Base-by-base conservation (phyloP, 2,329 filamentous ascomycete genomes). In the Dryadomyces sulphureus region DNA sequence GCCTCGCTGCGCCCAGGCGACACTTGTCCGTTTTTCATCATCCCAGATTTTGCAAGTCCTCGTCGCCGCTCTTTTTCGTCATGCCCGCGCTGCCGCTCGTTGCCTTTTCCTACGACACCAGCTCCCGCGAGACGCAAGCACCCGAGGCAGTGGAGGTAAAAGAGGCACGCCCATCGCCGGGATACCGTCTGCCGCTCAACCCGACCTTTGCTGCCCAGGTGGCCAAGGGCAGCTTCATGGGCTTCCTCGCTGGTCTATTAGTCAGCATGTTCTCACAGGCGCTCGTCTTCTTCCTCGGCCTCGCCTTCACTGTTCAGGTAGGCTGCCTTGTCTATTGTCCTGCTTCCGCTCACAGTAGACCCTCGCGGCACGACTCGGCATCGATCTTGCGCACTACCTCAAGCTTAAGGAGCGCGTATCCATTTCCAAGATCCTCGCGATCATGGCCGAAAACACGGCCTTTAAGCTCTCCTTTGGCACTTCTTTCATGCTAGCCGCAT, bases 261-360 rank as follows among this genome's bases (percentile, higher is more conserved):
- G 69, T 88, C 22, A 77, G 78, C 48, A 65, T 81, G 16, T 86
- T 89, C 59, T 86, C 81, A 8, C 77, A 76, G 57, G 76, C 80
- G 1, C 64, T 89, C 41, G 79, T 81, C 1, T 56, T 88, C 16
- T 59, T 89, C 19, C 63, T 83, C 19, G 82, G 83, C 0, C 56
- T 85, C 12, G 61, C 78, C 9, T 72, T 84, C 21, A 67, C 74
- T 25, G 56, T 82, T 16, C 77, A 84, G 64, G 79, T 82, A 65
- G 52, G 67, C 19, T 20, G 7, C 17, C 21, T 8, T 11, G 17
- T 27, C 19, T 7, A 34, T 43, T 34, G 7, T 5, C 19, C 5
- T 12, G 12, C 16, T 14, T 5, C 19, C 32, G 7, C 8, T 8
- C 27, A 3, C 27, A 24, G 19, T 41, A 52, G 49, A 54, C 24